Evolutionary conservation across 345 rosid genomes (phyloP), one percentile per base, ranked within the genome.

Genomic region (Citrus mangshanensis): DNA sequence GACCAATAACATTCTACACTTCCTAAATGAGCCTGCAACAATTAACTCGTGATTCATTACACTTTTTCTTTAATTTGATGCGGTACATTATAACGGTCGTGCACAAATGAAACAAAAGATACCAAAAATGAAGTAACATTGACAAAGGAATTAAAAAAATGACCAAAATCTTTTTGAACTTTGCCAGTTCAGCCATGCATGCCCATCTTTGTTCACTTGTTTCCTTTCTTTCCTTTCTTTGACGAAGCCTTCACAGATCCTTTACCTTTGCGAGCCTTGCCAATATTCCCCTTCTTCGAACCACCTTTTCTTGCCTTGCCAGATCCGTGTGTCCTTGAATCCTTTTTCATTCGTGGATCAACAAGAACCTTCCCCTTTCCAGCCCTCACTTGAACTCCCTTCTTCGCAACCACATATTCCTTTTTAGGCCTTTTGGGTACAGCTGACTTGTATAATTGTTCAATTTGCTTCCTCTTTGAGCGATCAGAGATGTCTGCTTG

Each of bases 361-460:
- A 94, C 99, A 28, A 90, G 81, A 35, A 93, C 98, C 68, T 96
- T 93, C 51, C 97, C 99, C 80, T 93, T 93, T 1, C 98, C 97
- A 21, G 78, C 86, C 86, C 77, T 93, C 37, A 91, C 93, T 51
- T 92, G 86, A 28, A 94, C 98, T 28, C 99, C 97, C 78, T 93
- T 96, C 94, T 94, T 96, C 0, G 97, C 95, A 46, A 96, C 97
- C 74, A 94, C 97, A 13, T 85, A 91, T 72, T 92, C 97, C 89
- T 85, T 96, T 83, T 86, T 78, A 10, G 94, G 93, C 82, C 83
- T 91, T 72, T 89, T 90, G 34, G 97, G 92, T 0, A 74, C 67
- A 54, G 97, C 97, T 81, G 89, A 91, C 88, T 93, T 96, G 86
- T 96, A 96, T 1, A 94, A 85, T 75, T 90, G 91, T 55, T 96